Conservation (phyloP, 192 early-diverging fungal genomes). For the Helicostylum pulchrum region DNA sequence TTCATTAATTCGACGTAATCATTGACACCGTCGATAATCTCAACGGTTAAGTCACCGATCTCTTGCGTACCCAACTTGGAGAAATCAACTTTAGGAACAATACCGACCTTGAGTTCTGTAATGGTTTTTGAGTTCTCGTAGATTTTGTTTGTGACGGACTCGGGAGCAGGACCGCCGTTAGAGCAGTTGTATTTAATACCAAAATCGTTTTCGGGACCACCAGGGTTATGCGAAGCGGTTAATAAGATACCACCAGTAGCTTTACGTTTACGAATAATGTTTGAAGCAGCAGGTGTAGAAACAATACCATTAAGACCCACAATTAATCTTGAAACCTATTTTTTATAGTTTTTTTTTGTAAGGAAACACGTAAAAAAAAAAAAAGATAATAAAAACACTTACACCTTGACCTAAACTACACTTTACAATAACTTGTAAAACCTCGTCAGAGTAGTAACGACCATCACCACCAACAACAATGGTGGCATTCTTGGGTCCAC, state of each 20-base stretch:
- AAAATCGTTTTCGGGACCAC: constrained; percentile 96
- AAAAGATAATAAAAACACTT: constrained; percentile 21
- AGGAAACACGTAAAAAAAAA: constrained; percentile 9
- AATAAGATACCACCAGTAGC: constrained; percentile 93
- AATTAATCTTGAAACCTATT: constrained; percentile 76
- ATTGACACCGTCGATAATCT: constrained; percentile 83
- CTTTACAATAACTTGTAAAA: constrained; percentile 83
- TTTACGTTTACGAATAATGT: constrained; percentile 82
- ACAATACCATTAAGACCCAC: constrained; percentile 91
- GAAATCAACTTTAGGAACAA: constrained; percentile 73
- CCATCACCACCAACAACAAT: constrained; percentile 97
- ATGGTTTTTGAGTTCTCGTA: constrained; percentile 79
- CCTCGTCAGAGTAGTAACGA: constrained; percentile 82
- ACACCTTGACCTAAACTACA: constrained; percentile 81
- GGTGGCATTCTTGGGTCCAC: constrained; percentile 71
- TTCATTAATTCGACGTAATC: constrained; percentile 89
- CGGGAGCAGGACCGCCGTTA: constrained; percentile 97
- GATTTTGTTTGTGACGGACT: constrained; percentile 90
- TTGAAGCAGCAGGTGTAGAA: constrained; percentile 93
- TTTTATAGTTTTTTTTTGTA: background rate
- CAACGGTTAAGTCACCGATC: constrained; percentile 67
- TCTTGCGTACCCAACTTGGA: constrained; percentile 58
- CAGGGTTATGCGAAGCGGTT: constrained; percentile 99
- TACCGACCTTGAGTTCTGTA: constrained; percentile 58
- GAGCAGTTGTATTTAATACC: constrained; percentile 97